Evolutionary conservation across 768 basidiomycete genomes (phyloP), one percentile per base, ranked within the genome.

Genomic region (Suillus fuscotomentosus): DNA sequence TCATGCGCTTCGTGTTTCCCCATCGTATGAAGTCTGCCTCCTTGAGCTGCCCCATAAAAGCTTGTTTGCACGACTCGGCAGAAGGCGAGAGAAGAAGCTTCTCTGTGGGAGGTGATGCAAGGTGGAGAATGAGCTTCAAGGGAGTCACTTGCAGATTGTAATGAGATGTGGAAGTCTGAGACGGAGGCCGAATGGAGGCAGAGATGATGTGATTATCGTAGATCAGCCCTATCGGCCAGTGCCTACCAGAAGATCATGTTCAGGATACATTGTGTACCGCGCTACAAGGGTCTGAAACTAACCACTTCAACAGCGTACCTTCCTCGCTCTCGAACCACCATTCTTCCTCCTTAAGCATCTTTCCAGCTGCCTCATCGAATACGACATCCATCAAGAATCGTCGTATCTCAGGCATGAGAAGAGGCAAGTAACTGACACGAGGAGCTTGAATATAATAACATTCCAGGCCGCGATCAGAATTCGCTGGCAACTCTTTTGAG

Each of bases 291-390:
- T 53, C 60, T 50, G 62, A 17, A 53, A 82, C 87, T 66, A 63
- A 97, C 97, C 97, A 98, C 79, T 95, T 94, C 70, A 96, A 82
- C 57, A 92, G 73, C 7, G 83, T 85, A 38, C 93, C 92, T 68
- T 88, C 90, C 61, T 92, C 91, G 66, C 88, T 91, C 77, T 97
- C 95, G 75, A 99, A 97, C 97, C 97, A 99, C 92, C 97, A 95
- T 60, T 96, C 92, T 63, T 93, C 91, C 68, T 95, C 93, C 72
- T 91, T 91, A 65, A 96, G 77, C 11, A 82, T 70, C 65, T 88
- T 88, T 5, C 88, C 87, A 38, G 90, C 88, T 42, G 86, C 83
- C 70, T 97, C 95, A 72, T 97, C 94, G 71, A 98, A 90, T 14
- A 96, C 92, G 62, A 98, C 88, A 68, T 97, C 93, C 81, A 92